A percentile compares a stretch with the other conserved stretches of the same genome.
phyloP scores from a whole-genome alignment of 306 rosid genomes.

The Amphicarpaea edgeworthii region DNA sequence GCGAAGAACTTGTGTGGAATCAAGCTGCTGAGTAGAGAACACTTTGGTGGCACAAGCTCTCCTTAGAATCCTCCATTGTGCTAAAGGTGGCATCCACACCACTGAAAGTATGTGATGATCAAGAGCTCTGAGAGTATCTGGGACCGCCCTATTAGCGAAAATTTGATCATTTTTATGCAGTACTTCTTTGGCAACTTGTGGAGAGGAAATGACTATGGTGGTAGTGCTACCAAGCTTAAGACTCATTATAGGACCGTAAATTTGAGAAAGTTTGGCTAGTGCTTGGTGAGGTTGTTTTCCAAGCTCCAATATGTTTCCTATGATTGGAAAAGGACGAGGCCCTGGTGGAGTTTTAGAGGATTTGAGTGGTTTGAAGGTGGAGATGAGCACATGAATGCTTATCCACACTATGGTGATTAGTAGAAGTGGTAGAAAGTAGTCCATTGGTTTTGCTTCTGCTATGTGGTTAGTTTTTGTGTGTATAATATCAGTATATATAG shows the following conservation, averaged over 20 bases:
- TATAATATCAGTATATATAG: no score
- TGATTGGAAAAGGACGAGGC: slow-evolving; percentile 56
- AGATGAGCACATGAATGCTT: not conserved
- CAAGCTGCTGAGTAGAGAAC: slow-evolving; percentile 35
- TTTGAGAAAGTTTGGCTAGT: slow-evolving; percentile 32
- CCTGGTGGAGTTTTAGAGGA: slow-evolving; percentile 48
- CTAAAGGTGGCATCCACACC: not conserved
- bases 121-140: not conserved
- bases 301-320: slow-evolving; percentile 62
- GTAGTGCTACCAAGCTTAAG: slow-evolving; percentile 33
- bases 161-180: not conserved
- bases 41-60: slow-evolving; percentile 30
- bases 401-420: not conserved
- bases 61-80: slow-evolving; percentile 38
- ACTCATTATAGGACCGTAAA: slow-evolving; percentile 44
- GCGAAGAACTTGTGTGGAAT: slow-evolving; percentile 15
- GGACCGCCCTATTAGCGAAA: slow-evolving; percentile 16
- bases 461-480: no score
- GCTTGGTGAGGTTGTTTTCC: slow-evolving; percentile 35
- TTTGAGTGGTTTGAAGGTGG: not conserved
- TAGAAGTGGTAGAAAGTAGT: not conserved
- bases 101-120: slow-evolving; percentile 17
- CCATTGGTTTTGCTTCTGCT: not conserved
- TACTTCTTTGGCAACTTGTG: slow-evolving; percentile 43
- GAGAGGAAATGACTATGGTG: slow-evolving; percentile 46